phyloP scores from a whole-genome alignment of 225 moss, liverwort and hornwort species.

The Marchantia paleacea region DNA sequence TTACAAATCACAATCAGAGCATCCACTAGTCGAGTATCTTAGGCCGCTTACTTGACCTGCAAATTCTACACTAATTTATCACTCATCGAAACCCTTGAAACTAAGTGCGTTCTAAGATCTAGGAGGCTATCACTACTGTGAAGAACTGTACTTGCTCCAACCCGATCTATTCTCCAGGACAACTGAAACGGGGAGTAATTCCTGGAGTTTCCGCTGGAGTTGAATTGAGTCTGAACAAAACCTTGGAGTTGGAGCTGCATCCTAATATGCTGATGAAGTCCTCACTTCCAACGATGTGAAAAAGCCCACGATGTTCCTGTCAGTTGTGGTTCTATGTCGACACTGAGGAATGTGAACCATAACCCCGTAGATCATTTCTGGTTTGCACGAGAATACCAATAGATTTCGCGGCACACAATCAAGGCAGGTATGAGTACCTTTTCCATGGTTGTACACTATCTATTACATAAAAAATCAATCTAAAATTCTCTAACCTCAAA shows the following conservation, averaged over 20 bases:
- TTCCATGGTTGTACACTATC: not conserved
- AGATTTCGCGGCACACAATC: not conserved
- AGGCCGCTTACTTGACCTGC: not conserved
- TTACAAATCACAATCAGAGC: slow-evolving; percentile 3
- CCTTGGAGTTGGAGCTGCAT: not conserved
- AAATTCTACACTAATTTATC: slow-evolving; percentile 1
- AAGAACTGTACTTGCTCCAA: not conserved
- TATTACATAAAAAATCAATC: slow-evolving; percentile 1
- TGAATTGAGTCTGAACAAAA: not conserved
- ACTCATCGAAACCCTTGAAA: not conserved
- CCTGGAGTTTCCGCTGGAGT: not conserved
- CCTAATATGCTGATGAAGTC: slow-evolving; percentile 10
- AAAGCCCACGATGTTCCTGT: not conserved
- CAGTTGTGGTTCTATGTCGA: not conserved
- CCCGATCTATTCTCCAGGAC: not conserved
- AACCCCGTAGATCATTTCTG: slow-evolving; percentile 16
- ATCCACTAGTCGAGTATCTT: not conserved
- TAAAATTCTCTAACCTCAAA: not conserved
- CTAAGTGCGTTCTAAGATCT: not conserved
- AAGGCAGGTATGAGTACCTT: not conserved
- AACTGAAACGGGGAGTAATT: not conserved
- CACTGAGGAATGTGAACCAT: slow-evolving; percentile 5
- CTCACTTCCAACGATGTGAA: not conserved
- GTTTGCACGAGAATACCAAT: not conserved
- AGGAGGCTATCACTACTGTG: not conserved